Percentiles rank a stretch among this genome's conserved stretches.
Conservation (phyloP, 768 basidiomycete genomes). For the Kwoniella sp. region DNA sequence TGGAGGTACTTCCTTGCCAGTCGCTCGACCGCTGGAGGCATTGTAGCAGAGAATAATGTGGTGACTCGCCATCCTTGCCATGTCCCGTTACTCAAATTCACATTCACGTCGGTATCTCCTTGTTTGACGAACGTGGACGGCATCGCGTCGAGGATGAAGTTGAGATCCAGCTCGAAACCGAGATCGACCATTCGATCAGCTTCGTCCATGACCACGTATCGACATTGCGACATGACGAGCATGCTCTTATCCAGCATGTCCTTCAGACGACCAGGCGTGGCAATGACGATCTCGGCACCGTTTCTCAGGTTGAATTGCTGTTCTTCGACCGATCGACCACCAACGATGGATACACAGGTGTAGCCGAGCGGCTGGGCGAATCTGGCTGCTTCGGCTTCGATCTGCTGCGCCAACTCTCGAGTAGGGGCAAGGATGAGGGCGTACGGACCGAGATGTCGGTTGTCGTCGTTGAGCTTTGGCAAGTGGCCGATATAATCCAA, state of each 20-base stretch:
- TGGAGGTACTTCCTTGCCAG: constrained; percentile 90
- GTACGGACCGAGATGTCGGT: constrained; percentile 89
- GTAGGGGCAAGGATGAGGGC: constrained; percentile 92
- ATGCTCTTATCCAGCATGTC: constrained; percentile 96
- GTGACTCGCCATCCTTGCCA: constrained; percentile 66
- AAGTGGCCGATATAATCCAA: constrained; percentile 86
- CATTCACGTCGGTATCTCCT: constrained; percentile 76
- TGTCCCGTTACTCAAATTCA: constrained; percentile 63
- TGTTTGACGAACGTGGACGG: constrained; percentile 86
- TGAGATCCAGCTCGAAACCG: constrained; percentile 91
- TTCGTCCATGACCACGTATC: constrained; percentile 99
- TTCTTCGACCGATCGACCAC: constrained; percentile 94
- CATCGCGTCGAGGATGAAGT: constrained; percentile 90
- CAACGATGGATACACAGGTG: constrained; percentile 95
- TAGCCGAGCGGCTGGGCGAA: constrained; percentile 89
- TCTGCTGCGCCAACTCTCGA: constrained; percentile 98
- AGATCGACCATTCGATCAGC: constrained; percentile 98
- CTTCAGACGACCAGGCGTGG: constrained; percentile 96
- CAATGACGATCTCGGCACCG: constrained; percentile 97
- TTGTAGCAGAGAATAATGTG: constrained; percentile 78
- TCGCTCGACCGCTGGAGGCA: constrained; percentile 60
- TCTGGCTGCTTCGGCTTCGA: constrained; percentile 87
- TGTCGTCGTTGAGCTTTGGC: constrained; percentile 86
- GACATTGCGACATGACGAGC: constrained; percentile 92
- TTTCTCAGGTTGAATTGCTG: constrained; percentile 98